Base-by-base conservation (phyloP, 179 eudicot species). In the Patellifolia procumbens region DNA sequence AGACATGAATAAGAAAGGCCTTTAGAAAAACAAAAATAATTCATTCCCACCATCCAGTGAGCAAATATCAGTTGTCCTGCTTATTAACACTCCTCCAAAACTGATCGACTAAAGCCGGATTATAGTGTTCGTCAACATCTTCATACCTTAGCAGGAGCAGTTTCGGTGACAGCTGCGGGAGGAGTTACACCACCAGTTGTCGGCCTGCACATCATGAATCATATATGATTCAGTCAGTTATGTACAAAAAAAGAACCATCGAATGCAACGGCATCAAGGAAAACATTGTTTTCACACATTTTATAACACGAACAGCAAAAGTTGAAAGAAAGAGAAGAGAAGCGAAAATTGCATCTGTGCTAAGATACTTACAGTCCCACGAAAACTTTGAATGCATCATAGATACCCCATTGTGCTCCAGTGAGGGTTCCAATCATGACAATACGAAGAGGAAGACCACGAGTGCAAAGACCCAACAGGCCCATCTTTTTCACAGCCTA, bases 391-490 rank as follows among this genome's bases (percentile, higher is more conserved):
- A 89, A 91, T 32, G 93, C 85, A 77, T 92, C 97, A 78, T 92
- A 94, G 52, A 94, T 90, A 35, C 83, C 88, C 98, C 97, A 94
- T 68, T 94, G 98, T 28, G 89, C 89, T 74, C 92, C 93, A 13
- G 96, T 90, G 37, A 94, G 98, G 42, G 97, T 87, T 68, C 98
- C 98, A 43, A 94, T 85, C 94, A 91, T 94, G 77, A 94, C 82
- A 26, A 94, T 90, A 73, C 98, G 92, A 58, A 92, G 91, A n/a
- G 98, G 98, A 74, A 94, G 97, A 12, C 98, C 98, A 34, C 96
- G 94, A 4, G 97, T 94, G 48, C 82, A 88, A 48, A 94, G 76
- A 76, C 97, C 98, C 89, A 68, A 76, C 70, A 89, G 31, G 2
- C 98, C 98, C 10, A 94, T 78, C 74, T 88, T 88, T 80, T 91